Evolutionary conservation across 2,329 filamentous ascomycete genomes (phyloP), one percentile per base, ranked within the genome.

Genomic region (Passalora sequoiae): DNA sequence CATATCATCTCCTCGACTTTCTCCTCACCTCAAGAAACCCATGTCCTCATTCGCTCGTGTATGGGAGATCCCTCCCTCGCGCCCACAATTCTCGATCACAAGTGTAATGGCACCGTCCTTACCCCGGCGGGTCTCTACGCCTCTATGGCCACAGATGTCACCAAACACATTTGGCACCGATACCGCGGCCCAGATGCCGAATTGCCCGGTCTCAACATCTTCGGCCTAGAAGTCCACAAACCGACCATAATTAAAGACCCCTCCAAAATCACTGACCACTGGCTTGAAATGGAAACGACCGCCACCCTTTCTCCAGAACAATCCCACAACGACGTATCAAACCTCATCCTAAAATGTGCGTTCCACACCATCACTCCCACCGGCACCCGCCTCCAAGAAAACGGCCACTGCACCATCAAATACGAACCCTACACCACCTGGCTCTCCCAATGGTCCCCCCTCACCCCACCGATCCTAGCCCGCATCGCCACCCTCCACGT

Each of bases 101-200:
- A 56, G 17, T 60, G 65, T 43, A 66, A 66, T 35, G 55, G 55
- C 17, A 49, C 53, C 25, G 49, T 53, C 2, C 54, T 67, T 6
- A 60, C 53, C 17, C 58, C 64, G 5, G 58, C 55, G 6, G 57
- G 59, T 3, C 47, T 65, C 6, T 62, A 64, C 39, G 56, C 59
- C 1, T 62, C 65, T 31, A 64, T 66, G 57, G 63, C 61, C 7
- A 45, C 54, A 15, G 56, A 56, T 8, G 52, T 56, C 12, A 51
- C 50, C n/a, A 39, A 47, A 10, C 52, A 61, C 41, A 50, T 62
- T 29, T 54, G 49, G 40, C 28, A 37, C 12, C 30, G 48, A 2
- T 32, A 51, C 3, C 46, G 47, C 5, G 44, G 40, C 17, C 27
- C 27, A 20, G 33, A 50, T 19, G 28, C 31, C 12, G 43, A 49